Percentiles rank a stretch among this genome's conserved stretches.
These are phyloP conservation scores for Pholiota molesta DNA, from an alignment of 768 basidiomycete species.

Conservation along the genomic window DNA sequence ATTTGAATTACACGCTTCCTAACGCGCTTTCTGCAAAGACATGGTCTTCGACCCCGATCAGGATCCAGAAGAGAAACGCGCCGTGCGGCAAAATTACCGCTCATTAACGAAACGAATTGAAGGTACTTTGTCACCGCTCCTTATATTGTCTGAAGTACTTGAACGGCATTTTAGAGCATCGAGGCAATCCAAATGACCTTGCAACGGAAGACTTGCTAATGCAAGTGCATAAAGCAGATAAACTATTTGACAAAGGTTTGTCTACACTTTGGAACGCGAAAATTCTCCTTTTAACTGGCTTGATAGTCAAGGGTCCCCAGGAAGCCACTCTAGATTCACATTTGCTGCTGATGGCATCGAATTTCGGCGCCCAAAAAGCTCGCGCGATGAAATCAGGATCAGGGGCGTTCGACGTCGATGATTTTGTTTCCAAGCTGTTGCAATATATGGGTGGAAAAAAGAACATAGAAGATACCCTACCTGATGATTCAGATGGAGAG, in stretches of 20 bases:
- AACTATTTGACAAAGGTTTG: constrained; percentile 65
- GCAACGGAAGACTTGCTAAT: constrained; percentile 57
- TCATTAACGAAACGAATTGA: constrained; percentile 62
- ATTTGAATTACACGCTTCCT: not conserved
- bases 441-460: constrained; percentile 76
- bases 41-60: constrained; percentile 82
- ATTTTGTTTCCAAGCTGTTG: constrained; percentile 79
- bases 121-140: constrained; percentile 41
- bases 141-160: not conserved
- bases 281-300: not conserved
- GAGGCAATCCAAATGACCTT: constrained; percentile 57
- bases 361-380: constrained; percentile 84
- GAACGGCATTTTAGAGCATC: constrained; percentile 36
- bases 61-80: constrained; percentile 78
- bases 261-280: not conserved
- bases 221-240: constrained; percentile 60
- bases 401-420: constrained; percentile 90
- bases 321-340: constrained; percentile 92
- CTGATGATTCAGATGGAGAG: constrained; percentile 58
- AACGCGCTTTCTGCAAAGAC: constrained; percentile 22
- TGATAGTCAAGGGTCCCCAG: constrained; percentile 72
- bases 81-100: constrained; percentile 74
- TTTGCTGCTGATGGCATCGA: constrained; percentile 76
- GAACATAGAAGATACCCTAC: constrained; percentile 40
- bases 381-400: constrained; percentile 87